Conservation (phyloP, 768 basidiomycete species). For the Mycena metata region DNA sequence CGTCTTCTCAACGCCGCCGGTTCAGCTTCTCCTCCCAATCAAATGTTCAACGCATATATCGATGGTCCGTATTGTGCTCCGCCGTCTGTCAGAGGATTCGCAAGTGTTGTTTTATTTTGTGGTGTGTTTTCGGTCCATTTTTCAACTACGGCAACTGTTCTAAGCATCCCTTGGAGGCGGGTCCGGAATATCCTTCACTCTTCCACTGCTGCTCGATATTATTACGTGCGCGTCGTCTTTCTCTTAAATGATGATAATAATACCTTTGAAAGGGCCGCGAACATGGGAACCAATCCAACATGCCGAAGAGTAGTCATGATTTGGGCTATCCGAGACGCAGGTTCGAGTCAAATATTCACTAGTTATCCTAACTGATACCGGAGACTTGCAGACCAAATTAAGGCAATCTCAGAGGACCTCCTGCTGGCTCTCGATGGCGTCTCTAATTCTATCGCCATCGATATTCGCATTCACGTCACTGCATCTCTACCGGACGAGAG, state of each 20-base stretch:
- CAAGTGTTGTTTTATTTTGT: conserved; percentile 60
- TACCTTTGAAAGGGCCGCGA: conserved; percentile 5
- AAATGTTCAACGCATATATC: conserved; percentile 56
- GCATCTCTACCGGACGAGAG: conserved; percentile 6
- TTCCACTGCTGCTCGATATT: conserved; percentile 56
- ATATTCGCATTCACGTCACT: conserved; percentile 49
- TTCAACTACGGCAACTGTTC: background rate
- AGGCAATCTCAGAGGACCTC: conserved; percentile 48
- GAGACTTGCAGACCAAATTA: conserved; percentile 41
- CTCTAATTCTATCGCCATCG: conserved; percentile 48
- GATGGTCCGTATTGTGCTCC: conserved; percentile 68
- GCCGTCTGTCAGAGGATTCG: conserved; percentile 53
- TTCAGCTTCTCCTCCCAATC: conserved; percentile 33
- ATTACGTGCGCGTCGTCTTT: conserved; percentile 50
- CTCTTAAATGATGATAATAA: background rate
- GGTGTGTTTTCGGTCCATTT: conserved; percentile 46
- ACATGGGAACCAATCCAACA: conserved; percentile 39
- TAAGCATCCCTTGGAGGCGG: conserved; percentile 50
- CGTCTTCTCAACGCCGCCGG: conserved; percentile 51
- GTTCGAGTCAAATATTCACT: conserved; percentile 40
- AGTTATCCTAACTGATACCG: background rate
- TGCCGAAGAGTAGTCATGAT: conserved; percentile 53
- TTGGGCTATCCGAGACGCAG: conserved; percentile 56
- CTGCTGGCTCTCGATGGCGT: conserved; percentile 33
- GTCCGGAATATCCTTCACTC: conserved; percentile 59